Conservation (phyloP, 441 rosid species). For the Aquilaria agallochum region DNA sequence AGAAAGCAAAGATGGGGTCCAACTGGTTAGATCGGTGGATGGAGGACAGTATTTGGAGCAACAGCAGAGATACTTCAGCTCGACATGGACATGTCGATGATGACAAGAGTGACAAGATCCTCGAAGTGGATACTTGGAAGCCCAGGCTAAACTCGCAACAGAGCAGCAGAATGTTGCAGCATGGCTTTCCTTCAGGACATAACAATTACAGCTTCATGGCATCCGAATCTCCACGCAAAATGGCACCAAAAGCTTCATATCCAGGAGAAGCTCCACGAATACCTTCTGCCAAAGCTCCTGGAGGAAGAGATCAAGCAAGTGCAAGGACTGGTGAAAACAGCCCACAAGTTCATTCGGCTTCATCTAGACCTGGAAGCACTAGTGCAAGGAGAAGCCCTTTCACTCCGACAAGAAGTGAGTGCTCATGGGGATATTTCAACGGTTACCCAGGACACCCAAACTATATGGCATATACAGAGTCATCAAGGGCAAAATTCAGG, state of each 20-base stretch:
- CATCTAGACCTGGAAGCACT: conserved; percentile 55
- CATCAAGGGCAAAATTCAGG: conserved; percentile 66
- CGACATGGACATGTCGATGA: conserved; percentile 34
- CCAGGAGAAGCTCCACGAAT: conserved; percentile 28
- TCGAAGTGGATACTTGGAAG: conserved; percentile 83
- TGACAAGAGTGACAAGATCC: conserved; percentile 49
- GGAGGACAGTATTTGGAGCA: conserved; percentile 48
- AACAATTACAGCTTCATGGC: conserved; percentile 21
- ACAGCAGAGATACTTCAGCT: conserved; percentile 13
- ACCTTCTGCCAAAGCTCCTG: conserved; percentile 19
- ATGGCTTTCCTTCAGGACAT: conserved; percentile 13
- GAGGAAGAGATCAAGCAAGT: conserved; percentile 17
- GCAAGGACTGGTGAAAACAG: conserved; percentile 41
- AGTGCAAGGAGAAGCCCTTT: conserved; percentile 50
- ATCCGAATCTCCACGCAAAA: conserved; percentile 30
- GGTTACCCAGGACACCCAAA: conserved; percentile 54
- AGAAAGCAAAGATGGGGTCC: conserved; percentile 37
- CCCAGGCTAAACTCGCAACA: conserved; percentile 43
- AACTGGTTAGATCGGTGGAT: conserved; percentile 73
- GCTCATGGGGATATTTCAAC: conserved; percentile 35
- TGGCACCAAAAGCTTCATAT: conserved; percentile 35
- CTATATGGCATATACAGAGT: conserved; percentile 78
- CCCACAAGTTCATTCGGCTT: conserved; percentile 38
- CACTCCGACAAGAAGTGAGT: conserved; percentile 61
- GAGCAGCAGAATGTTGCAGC: conserved; percentile 17